A percentile compares a stretch with the other conserved stretches of the same genome.
Evolutionary conservation across 495 filamentous ascomycete species (phyloP).

Genomic region (Sphaerosporella brunnea): DNA sequence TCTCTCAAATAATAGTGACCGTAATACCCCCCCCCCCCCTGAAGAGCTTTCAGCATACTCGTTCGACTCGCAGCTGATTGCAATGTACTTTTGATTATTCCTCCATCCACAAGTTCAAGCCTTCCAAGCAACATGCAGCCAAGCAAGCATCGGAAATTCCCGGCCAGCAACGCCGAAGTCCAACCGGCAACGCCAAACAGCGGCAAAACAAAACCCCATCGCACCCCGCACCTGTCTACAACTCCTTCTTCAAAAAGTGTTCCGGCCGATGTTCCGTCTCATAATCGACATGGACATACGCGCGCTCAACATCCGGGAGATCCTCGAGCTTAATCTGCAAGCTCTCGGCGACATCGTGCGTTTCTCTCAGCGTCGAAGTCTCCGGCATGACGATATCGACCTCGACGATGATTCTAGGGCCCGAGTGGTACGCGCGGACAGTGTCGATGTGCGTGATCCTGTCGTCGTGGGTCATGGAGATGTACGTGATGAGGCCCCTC

Average conservation of each 20-base stretch:
- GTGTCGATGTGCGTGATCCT: conserved; percentile 75
- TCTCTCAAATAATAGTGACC: no score
- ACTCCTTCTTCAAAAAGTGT: conserved; percentile 46
- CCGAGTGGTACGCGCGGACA: conserved; percentile 79
- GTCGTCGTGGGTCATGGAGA: conserved; percentile 83
- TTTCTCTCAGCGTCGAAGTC: conserved; percentile 46
- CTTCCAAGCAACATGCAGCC: no score
- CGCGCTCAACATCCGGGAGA: conserved; percentile 77
- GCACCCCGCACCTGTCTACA: conserved; percentile 30
- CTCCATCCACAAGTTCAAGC: no score
- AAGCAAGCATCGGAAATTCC: no score
- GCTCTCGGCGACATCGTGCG: conserved; percentile 86
- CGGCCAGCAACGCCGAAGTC: no score
- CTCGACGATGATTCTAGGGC: conserved; percentile 76
- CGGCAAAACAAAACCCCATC: conserved; percentile 24
- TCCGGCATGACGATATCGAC: conserved; percentile 72
- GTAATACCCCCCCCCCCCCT: no score
- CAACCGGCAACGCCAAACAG: no score
- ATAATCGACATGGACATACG: conserved; percentile 95
- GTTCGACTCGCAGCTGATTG: no score
- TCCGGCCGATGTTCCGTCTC: conserved; percentile 94
- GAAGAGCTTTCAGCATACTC: no score
- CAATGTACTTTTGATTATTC: no score
- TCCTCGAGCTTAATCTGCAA: conserved; percentile 89
- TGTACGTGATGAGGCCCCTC: conserved; percentile 90